Percentiles rank a stretch among this genome's conserved stretches.
phyloP scores from a whole-genome alignment of 768 basidiomycete genomes.

The Termitomyces sp. region DNA sequence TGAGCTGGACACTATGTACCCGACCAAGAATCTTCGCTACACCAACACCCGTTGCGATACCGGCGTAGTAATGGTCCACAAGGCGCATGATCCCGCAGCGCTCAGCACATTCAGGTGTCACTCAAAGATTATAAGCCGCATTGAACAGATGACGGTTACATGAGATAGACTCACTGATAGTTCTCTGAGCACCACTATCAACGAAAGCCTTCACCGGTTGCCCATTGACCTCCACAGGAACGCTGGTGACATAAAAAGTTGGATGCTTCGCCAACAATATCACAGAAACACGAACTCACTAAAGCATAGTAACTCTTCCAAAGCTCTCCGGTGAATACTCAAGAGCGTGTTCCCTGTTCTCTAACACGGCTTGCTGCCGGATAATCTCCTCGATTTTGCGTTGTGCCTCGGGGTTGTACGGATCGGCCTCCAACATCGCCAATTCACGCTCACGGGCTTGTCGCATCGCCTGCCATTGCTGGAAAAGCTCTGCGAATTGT shows the following conservation, averaged over 20 bases:
- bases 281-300: constrained; percentile 47
- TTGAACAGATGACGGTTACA: neutral
- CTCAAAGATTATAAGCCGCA: constrained; percentile 32
- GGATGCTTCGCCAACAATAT: neutral
- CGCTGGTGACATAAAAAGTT: constrained; percentile 39
- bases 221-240: constrained; percentile 90
- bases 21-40: constrained; percentile 92
- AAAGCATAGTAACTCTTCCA: constrained; percentile 94
- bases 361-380: constrained; percentile 80
- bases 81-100: constrained; percentile 94
- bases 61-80: constrained; percentile 80
- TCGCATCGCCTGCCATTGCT: constrained; percentile 57
- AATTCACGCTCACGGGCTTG: constrained; percentile 58
- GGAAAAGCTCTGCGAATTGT: constrained; percentile 72
- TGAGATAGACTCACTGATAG: constrained; percentile 70
- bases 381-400: constrained; percentile 92
- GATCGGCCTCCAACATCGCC: constrained; percentile 74
- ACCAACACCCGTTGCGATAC: constrained; percentile 91
- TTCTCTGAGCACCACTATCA: constrained; percentile 95
- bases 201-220: constrained; percentile 93
- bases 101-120: constrained; percentile 91
- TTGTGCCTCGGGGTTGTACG: constrained; percentile 91
- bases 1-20: constrained; percentile 91
- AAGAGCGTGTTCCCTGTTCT: constrained; percentile 92
- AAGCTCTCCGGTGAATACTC: constrained; percentile 94